Evolutionary conservation across 768 basidiomycete genomes (phyloP).

Genomic region (Phaeolepiota aurea): DNA sequence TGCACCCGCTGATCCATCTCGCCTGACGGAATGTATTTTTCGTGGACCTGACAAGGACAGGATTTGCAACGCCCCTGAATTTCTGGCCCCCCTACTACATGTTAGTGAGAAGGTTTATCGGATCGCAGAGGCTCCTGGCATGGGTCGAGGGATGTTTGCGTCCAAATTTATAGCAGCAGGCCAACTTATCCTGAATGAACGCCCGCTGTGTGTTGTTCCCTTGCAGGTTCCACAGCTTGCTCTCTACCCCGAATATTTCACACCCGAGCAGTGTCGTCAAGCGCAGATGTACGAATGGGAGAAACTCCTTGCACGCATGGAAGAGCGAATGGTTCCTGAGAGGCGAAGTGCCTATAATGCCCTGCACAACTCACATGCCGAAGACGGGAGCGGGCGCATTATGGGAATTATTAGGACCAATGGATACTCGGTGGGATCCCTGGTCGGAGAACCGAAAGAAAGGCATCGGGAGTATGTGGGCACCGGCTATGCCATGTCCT

Average conservation of each 20-base stretch:
- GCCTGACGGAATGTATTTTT: neutral
- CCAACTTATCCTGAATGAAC: neutral
- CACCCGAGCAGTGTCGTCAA: neutral
- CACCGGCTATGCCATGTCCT: constrained; percentile 12
- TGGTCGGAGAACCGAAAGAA: neutral
- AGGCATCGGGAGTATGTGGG: constrained; percentile 6
- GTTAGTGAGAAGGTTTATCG: neutral
- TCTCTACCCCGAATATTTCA: neutral
- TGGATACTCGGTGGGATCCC: constrained; percentile 3
- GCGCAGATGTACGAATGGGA: constrained; percentile 2
- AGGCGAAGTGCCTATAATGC: constrained; percentile 13
- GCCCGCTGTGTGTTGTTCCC: neutral
- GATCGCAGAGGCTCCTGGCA: neutral
- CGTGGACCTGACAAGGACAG: neutral
- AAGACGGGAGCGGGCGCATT: constrained; percentile 23
- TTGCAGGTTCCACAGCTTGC: neutral
- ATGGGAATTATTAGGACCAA: constrained; percentile 20
- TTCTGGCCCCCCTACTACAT: neutral
- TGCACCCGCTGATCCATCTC: no score
- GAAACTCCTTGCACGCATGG: constrained; percentile 6
- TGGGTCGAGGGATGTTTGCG: constrained; percentile 2
- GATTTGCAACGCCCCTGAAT: neutral
- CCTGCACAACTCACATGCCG: constrained; percentile 16
- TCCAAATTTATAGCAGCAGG: neutral
- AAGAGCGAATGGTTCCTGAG: constrained; percentile 14